Evolutionary conservation across 805 yeast species (phyloP).

Genomic region (Kodamaea kakaduensis): DNA sequence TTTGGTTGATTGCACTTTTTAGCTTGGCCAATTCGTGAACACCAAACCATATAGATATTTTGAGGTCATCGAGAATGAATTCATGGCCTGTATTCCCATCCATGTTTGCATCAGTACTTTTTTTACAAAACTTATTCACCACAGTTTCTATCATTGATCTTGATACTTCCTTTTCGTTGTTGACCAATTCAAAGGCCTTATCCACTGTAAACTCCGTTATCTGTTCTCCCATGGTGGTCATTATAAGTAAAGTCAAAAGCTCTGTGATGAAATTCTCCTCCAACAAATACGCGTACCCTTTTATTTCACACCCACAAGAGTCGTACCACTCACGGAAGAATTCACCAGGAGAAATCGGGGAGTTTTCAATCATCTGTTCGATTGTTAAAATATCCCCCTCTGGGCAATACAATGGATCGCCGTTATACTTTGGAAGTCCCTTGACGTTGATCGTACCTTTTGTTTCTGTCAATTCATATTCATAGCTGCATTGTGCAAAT

Average conservation of each 20-base stretch:
- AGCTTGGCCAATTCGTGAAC: slow-evolving; percentile 37
- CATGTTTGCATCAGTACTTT: too few species aligned
- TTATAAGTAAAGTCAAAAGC: slow-evolving; percentile 23
- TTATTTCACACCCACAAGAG: slow-evolving; percentile 52
- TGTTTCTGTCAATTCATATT: slow-evolving; percentile 30
- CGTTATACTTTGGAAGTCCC: slow-evolving; percentile 23
- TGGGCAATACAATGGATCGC: slow-evolving; percentile 4
- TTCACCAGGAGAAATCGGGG: slow-evolving; percentile 55
- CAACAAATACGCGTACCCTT: slow-evolving; percentile 39
- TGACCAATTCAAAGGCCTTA: slow-evolving; percentile 17
- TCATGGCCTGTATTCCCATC: too few species aligned
- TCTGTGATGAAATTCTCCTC: slow-evolving; percentile 22
- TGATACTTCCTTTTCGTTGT: slow-evolving; percentile 13
- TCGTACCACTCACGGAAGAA: slow-evolving; percentile 50
- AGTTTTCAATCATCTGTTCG: slow-evolving; percentile 33
- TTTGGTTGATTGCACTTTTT: slow-evolving; percentile 24
- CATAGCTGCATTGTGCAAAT: slow-evolving; percentile 25
- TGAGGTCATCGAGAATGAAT: slow-evolving; percentile 38
- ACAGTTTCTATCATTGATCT: slow-evolving; percentile 47
- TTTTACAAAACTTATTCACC: slow-evolving; percentile 42
- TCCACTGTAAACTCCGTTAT: slow-evolving; percentile 17
- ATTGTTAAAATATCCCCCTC: slow-evolving; percentile 14
- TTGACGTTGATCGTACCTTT: slow-evolving; percentile 29
- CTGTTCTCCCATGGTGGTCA: slow-evolving; percentile 24
- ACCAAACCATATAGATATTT: slow-evolving; percentile 63